phyloP scores from a whole-genome alignment of 2,329 filamentous ascomycete species.

The Tolypocladium pustulatum region DNA sequence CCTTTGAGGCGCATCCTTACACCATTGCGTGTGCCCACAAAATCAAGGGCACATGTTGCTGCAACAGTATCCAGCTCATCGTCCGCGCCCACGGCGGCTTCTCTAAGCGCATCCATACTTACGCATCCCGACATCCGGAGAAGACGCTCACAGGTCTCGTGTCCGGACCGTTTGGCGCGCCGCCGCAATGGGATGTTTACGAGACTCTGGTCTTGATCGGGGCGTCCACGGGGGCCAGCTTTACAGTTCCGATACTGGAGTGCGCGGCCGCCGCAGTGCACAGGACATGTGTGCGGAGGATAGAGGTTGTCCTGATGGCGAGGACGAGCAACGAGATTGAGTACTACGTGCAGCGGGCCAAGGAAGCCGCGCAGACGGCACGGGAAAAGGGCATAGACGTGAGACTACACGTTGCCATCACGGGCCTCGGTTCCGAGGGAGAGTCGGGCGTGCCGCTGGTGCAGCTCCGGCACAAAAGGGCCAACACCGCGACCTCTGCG shows the following conservation, averaged over 20 bases:
- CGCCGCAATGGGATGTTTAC: constrained; percentile 46
- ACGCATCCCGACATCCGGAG: constrained; percentile 27
- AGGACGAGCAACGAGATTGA: constrained; percentile 41
- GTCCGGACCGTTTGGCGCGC: constrained; percentile 44
- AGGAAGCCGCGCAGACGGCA: constrained; percentile 29
- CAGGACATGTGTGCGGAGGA: constrained; percentile 37
- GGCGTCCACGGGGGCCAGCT: constrained; percentile 53
- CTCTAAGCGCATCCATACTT: constrained; percentile 40
- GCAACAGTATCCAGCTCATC: constrained; percentile 50
- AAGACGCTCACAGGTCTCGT: constrained; percentile 31
- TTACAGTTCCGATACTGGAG: constrained; percentile 49
- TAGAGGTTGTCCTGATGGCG: constrained; percentile 43
- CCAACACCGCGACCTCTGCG: background rate
- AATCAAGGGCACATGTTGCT: constrained; percentile 39
- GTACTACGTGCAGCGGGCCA: constrained; percentile 42
- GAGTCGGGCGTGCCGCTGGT: constrained; percentile 4
- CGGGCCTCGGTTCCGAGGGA: constrained; percentile 15
- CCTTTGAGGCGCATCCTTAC: constrained; percentile 48
- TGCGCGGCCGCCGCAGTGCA: constrained; percentile 31
- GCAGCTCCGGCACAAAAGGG: background rate
- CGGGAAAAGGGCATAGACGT: constrained; percentile 36
- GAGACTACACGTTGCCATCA: constrained; percentile 43
- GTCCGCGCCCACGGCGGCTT: constrained; percentile 46
- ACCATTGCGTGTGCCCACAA: constrained; percentile 48
- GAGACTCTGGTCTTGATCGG: constrained; percentile 51